Evolutionary conservation across 306 rosid species (phyloP), one percentile per base, ranked within the genome.

Genomic region (Vigna trinervia): DNA sequence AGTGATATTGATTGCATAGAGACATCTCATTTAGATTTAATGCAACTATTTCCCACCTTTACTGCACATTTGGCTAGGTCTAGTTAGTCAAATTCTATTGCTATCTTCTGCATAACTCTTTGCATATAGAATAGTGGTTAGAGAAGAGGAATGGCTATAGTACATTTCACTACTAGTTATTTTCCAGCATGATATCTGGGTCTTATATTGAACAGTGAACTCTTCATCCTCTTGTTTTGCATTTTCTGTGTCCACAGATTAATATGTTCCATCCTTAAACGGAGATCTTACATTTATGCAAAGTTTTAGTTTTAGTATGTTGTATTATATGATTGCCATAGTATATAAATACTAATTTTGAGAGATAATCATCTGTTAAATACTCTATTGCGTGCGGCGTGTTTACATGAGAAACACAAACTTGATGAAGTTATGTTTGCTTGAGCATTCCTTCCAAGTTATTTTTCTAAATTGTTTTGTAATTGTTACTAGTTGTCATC

Each of bases 61-160:
- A 64, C 74, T 59, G 10, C 56, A 12, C 47, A 60, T 70, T 12
- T 41, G 4, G 38, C 39, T 1, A 50, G 23, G 62, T 68, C 45
- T 39, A 8, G 9, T 8, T 39, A 39, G 45, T 39, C 41, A 32
- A 61, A 22, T 20, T 82, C 11, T 58, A 10, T 81, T 20, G 22
- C 60, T 50, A 81, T 81, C 72, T 75, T 75, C 52, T 39, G 58
- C 34, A 75, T 50, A 75, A 13, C 72, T 47, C 54, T 17, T 71
- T 57, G 52, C 20, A 36, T 52, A 63, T 52, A 69, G 69, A 30
- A 20, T 67, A 83, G 26, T 73, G 45, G 61, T 59, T 52, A 28
- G 78, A 32, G 61, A 28, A 53, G 57, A 26, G 28, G 28, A 26
- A 26, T 26, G 28, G 3, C 28, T 26, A 26, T 26, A 26, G 28